Evolutionary conservation across 179 eudicot species (phyloP), one percentile per base, ranked within the genome.

Genomic region (Silene noctiflora): DNA sequence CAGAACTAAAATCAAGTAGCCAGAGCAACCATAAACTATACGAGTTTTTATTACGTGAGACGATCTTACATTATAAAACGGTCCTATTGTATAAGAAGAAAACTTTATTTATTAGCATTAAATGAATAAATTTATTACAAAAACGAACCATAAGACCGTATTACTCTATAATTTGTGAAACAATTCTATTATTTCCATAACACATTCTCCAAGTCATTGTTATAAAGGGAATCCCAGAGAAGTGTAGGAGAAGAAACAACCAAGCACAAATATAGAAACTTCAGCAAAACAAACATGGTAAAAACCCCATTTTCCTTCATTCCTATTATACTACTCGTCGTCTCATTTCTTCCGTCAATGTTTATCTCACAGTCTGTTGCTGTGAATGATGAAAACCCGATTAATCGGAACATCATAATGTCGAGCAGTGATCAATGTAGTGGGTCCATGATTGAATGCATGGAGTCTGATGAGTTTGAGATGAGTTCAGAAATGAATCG

Each of bases 401-500:
- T 51, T 29, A 19, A 58, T 24, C 58, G 44, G 65, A 27, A 71
- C 39, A 51, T 62, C 33, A 24, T 7, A 22, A 56, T 7, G 21
- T 6, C 80, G 20, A 53, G 21, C 75, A 25, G 12, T 29, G 65
- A 59, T 46, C 58, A 76, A 12, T 77, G 80, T 56, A 59, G 19
- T n/a, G 80, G 80, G 35, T 62, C 80, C 4, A 51, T 72, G 64
- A 68, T 25, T 2, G 70, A 76, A 56, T 69, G 73, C 76, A 20
- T 24, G 27, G 69, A 68, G 44, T 14, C 22, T 11, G 25, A 71
- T 27, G 75, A 71, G 72, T 68, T 78, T 16, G 78, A 77, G 29
- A 84, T 78, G 83, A 69, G 68, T 17, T 68, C 80, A 3, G 83
- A 69, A 77, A 69, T 20, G 25, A 68, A 25, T 51, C 75, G 84